Evolutionary conservation across 1,139 yeast genomes (phyloP).

Genomic region (Meyerozyma smithsonii): DNA sequence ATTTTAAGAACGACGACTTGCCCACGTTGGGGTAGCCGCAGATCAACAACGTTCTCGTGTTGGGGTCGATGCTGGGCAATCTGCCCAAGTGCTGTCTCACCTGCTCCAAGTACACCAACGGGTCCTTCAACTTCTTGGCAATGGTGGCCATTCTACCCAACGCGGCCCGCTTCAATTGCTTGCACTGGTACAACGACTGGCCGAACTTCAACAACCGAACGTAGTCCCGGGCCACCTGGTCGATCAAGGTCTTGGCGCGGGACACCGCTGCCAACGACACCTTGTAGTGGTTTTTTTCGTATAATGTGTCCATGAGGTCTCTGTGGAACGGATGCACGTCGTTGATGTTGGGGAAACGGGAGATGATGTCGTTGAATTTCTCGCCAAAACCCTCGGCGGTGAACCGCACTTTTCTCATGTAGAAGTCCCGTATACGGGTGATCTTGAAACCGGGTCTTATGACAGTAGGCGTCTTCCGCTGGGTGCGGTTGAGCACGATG

Average conservation of each 20-base stretch:
- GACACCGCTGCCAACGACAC: slow-evolving; percentile 95
- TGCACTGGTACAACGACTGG: slow-evolving; percentile 96
- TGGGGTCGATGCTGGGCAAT: slow-evolving; percentile 96
- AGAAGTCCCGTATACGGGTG: slow-evolving; percentile 94
- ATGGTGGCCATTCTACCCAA: slow-evolving; percentile 99
- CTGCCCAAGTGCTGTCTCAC: slow-evolving; percentile 99
- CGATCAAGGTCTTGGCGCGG: slow-evolving; percentile 88
- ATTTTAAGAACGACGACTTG: slow-evolving; percentile 87
- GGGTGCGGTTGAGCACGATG: slow-evolving; percentile 94
- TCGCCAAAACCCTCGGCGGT: slow-evolving; percentile 96
- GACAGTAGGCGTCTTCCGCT: slow-evolving; percentile 97
- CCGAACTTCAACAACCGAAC: slow-evolving; percentile 91
- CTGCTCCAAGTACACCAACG: slow-evolving; percentile 88
- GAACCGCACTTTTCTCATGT: slow-evolving; percentile 94
- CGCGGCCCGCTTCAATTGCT: slow-evolving; percentile 97
- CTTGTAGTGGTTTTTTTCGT: slow-evolving; percentile 96
- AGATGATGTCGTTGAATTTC: slow-evolving; percentile 77
- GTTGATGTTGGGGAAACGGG: slow-evolving; percentile 92
- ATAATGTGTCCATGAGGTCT: slow-evolving; percentile 94
- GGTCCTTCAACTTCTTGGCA: slow-evolving; percentile 89
- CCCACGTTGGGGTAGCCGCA: slow-evolving; percentile 99
- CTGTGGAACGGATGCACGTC: slow-evolving; percentile 98
- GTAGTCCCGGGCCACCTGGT: slow-evolving; percentile 94
- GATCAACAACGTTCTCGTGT: slow-evolving; percentile 92
- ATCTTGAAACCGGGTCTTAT: slow-evolving; percentile 95